Base-by-base conservation (phyloP, 305 asterid species). In the Fraxinus ornus region DNA sequence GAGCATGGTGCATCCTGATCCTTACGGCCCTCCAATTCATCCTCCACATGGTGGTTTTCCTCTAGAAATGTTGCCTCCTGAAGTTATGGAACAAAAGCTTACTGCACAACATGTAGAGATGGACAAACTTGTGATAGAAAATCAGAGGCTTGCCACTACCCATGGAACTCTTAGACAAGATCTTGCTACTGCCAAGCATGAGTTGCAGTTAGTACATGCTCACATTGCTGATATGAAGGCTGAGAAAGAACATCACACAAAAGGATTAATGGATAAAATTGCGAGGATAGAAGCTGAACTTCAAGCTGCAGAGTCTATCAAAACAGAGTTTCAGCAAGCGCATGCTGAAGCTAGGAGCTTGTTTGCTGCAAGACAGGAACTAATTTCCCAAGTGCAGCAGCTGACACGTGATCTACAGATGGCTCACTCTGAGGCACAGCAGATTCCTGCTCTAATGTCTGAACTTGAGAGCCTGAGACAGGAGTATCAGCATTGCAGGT, bases 401-500 rank as follows among this genome's bases (percentile, higher is more conserved):
- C 87, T 96, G 87, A 89, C 78, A 57, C 94, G 75, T 37, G 98
- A 94, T 85, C 95, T 93, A 80, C 97, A 91, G 84, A 91, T 85
- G 92, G 88, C 94, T 88, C 94, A 91, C 84, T 72, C 95, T 30
- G 97, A 91, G 78, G 91, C 94, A 78, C 95, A 92, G 84, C 96
- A 92, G 86, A 92, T 96, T 80, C 98, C 97, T 86, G 77, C 87
- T 68, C 84, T 94, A 80, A 76, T 94, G 84, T 87, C 97, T 74
- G 98, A 96, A 84, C 93, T 91, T 76, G 98, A 93, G 84, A 86
- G 90, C 82, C 81, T 96, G 85, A 91, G 94, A 77, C 95, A 89
- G 87, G 99, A 96, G 92, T 93, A 91, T 88, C 97, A 91, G 84
- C 97, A 85, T 83, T 91, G 90, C 97, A 94, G 98, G 99, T 96